Base-by-base conservation (phyloP, 129 eudicot species). In the Erigeron canadensis region DNA sequence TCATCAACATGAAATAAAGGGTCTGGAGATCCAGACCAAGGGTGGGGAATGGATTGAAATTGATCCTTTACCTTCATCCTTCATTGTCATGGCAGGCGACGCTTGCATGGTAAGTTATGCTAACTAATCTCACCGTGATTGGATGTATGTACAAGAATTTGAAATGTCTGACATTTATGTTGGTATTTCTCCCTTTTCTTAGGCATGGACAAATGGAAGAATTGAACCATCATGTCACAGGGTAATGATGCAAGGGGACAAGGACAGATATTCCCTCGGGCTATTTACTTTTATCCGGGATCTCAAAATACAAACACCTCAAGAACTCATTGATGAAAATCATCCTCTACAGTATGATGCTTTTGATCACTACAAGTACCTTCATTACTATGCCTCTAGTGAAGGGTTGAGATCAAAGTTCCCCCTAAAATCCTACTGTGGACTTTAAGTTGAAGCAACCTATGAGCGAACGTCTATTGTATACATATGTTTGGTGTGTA, bases 171-270 rank as follows among this genome's bases (percentile, higher is more conserved):
- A 58, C 15, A 8, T 22, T 44, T 38, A 37, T 57, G 28, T 43
- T 58, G 63, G 22, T 68, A 17, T 9, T 47, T 2, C 8, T 16
- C 2, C 13, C 8, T 40, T 10, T 47, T 7, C 0, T 60, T 77
- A 87, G 94, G 94, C 89, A 18, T 87, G 87, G 89, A 87, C 89
- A 46, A 87, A 87, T 65, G 94, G 89, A 13, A 77, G 73, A 77
- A 82, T 87, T 17, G 81, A 80, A 58, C 38, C 94, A 55, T 63
- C 87, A 3, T 39, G 50, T 11, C 94, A 87, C n/a, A 46, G 86
- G 69, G 89, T 87, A 75, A 82, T 80, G 61, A 84, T 87, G 87
- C 70, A 68, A 43, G 87, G 85, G 54, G 41, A 42, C 15, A 72
- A 73, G 44, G 86, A 80, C 41, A 78, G 94, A 65, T 82, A 56